These are phyloP conservation scores for Lasiodiplodia citricola DNA, from an alignment of 2,329 filamentous ascomycete genomes.

Conservation along the genomic window DNA sequence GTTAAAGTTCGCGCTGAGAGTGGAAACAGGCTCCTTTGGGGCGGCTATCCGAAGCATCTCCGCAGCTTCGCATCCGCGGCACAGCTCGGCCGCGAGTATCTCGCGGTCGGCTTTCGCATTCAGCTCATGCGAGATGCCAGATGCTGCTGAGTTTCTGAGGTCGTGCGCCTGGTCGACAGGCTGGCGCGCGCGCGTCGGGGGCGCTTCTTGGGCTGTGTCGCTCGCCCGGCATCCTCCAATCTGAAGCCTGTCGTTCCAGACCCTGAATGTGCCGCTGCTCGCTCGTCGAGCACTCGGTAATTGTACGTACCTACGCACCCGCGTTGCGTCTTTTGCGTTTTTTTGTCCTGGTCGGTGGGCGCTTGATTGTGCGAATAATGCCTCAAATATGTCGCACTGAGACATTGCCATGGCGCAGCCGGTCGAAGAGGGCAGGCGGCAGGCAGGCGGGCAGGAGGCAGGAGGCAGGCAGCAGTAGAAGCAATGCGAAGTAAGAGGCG, in stretches of 20 bases:
- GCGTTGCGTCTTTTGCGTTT: background rate
- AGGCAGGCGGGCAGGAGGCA: background rate
- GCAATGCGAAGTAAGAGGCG: background rate
- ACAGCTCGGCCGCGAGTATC: conserved; percentile 1
- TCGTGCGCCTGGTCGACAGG: background rate
- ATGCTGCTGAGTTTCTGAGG: background rate
- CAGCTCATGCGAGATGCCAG: background rate
- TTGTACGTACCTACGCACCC: background rate
- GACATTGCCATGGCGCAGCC: background rate
- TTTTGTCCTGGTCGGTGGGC: background rate
- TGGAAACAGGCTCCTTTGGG: background rate
- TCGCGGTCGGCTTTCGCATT: background rate
- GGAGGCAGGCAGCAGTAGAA: too few relatives aligned
- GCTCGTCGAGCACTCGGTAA: conserved; percentile 7
- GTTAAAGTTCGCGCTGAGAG: conserved; percentile 7
- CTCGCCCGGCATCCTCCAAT: conserved; percentile 14
- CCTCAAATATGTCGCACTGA: conserved; percentile 8
- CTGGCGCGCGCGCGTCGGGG: background rate
- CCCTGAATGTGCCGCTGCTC: background rate
- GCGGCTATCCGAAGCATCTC: conserved; percentile 20
- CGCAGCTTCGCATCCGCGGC: background rate
- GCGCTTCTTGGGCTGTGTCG: conserved; percentile 16
- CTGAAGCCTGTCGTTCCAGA: conserved; percentile 17
- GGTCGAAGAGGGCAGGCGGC: background rate
- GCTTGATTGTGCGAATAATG: conserved; percentile 13